Evolutionary conservation across 2,329 filamentous ascomycete genomes (phyloP), one percentile per base, ranked within the genome.

Genomic region (Hypoxylon sp.): DNA sequence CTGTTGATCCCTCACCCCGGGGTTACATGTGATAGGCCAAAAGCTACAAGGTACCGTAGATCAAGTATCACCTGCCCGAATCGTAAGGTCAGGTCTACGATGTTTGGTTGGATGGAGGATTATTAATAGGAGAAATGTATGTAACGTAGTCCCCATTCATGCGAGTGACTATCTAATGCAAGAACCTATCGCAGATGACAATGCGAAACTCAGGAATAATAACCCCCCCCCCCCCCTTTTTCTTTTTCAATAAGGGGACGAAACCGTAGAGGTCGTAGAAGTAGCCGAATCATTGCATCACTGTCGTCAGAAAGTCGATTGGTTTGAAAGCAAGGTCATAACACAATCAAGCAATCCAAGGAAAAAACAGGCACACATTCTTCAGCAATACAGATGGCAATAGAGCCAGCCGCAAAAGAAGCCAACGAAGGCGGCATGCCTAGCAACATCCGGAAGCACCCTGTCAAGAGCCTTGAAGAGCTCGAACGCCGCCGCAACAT

Each of bases 1-100:
- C 31, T 62, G 44, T 51, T 53, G 62, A 60, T 59, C 63, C 54
- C 26, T 44, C 42, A 50, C 47, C 65, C 57, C 57, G 52, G 54
- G 46, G 63, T 58, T 11, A 51, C 62, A 50, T 63, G 50, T 68
- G 68, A 65, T 67, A 65, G 68, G 65, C 53, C 39, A 14, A 14
- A 44, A 39, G 33, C 55, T 61, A 62, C 46, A 8, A 42, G 52
- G 42, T 61, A 37, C 1, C 47, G 24, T 44, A 31, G 50, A 31
- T 24, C 8, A 24, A 52, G 17, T 24, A 58, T 47, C 58, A 70
- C 68, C 68, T 70, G 65, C 65, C 68, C 65, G 54, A 70, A 68
- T 61, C 24, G 68, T 70, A 48, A 56, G 46, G 50, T 63, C 58
- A 31, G 46, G 50, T 13, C 13, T 53, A 31, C 60, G 50, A 29